phyloP scores from a whole-genome alignment of 352 stramenopile species.

The Aphanomyces stellatus region DNA sequence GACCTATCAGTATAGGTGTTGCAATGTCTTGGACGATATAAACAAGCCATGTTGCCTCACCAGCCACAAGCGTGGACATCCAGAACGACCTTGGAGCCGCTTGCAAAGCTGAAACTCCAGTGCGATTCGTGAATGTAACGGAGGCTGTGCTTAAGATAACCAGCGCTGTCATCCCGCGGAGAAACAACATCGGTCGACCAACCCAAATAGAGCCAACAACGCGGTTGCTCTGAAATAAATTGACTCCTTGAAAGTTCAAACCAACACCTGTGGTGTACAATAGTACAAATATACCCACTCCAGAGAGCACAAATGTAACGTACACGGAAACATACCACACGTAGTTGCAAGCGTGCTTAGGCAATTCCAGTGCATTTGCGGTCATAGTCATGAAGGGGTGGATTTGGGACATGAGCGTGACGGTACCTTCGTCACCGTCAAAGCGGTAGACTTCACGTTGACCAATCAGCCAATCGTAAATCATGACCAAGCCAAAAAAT shows the following conservation, averaged over 20 bases:
- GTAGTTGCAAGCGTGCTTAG: not conserved
- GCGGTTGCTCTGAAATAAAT: not conserved
- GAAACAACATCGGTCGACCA: not conserved
- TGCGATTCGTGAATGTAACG: not conserved
- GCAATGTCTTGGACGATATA: not conserved
- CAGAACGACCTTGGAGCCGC: not conserved
- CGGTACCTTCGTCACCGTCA: not conserved
- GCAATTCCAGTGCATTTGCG: not conserved
- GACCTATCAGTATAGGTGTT: not conserved
- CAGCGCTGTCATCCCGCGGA: constrained; percentile 5
- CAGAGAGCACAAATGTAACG: not conserved
- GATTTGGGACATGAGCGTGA: not conserved
- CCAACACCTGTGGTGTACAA: not conserved
- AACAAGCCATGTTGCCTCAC: not conserved
- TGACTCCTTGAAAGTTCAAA: not conserved
- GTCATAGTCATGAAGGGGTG: not conserved
- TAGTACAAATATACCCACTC: not conserved
- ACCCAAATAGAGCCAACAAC: constrained; percentile 3
- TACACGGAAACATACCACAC: not conserved
- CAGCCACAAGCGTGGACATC: not conserved
- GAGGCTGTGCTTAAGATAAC: not conserved
- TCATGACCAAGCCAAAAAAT: not conserved
- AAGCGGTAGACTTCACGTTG: constrained; percentile 2
- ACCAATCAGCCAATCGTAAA: not conserved
- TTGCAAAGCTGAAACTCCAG: not conserved